Base-by-base conservation (phyloP, 2,329 filamentous ascomycete genomes). In the Gaeumannomyces tritici region DNA sequence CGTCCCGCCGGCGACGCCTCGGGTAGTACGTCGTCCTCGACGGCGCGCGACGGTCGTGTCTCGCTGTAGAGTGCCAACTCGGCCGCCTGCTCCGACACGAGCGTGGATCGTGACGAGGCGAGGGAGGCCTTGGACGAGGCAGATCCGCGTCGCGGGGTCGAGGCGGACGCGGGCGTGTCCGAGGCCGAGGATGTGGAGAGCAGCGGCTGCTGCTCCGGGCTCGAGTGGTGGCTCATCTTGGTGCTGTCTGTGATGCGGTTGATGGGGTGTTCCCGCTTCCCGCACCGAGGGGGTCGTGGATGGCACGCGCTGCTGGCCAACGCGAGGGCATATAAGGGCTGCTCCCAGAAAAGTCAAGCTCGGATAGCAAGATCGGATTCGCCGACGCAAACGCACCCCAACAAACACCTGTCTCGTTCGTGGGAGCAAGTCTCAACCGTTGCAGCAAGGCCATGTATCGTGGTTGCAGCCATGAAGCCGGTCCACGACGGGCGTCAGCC, bases 11-110 rank as follows among this genome's bases (percentile, higher is more conserved):
- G 77, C 0, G 83, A 82, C 1, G 83, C 83, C 67, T 87, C 85
- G 2, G 81, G 84, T 0, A 87, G 70, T 6, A 85, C 80, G 64
- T 83, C 80, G 66, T 86, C 81, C 68, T 87, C 83, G 63, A 87
- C 54, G 0, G 70, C 64, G 11, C 72, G 66, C 7, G 65, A 61
- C 1, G 62, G 61, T 9, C 59, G 42, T 1, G 21, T 2, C 6
- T 9, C 18, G 6, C 24, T 24, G 42, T 8, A 51, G 42, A 21
- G n/a, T 11, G 42, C 8, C 11, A 15, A 15, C 28, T 59, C 27
- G 24, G 7, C 27, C 28, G n/a, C 27, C 28, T 35, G 9, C 29
- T 59, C 57, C 29, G 57, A 59, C 15, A 27, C 24, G 7, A 51
- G 42, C 4, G 42, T 51, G 2, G 21, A 51, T 8, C 11, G n/a